phyloP scores from a whole-genome alignment of 148 eudicot species.

The Spergularia marina region DNA sequence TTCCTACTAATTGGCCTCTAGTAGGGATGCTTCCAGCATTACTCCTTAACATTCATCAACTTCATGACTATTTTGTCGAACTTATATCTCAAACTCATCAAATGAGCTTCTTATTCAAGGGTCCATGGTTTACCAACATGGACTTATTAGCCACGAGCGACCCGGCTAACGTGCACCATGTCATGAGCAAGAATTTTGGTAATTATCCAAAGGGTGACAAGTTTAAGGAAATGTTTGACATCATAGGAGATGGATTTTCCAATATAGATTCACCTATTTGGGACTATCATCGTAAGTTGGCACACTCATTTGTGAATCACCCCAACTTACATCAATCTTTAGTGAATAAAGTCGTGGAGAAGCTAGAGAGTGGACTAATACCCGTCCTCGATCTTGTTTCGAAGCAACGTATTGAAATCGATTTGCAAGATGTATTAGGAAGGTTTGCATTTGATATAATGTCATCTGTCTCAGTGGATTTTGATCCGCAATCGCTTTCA shows the following conservation, averaged over 20 bases:
- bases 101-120: too few relatives aligned
- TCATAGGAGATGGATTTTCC: constrained; percentile 54
- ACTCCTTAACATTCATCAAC: constrained; percentile 20
- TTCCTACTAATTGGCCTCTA: constrained; percentile 39
- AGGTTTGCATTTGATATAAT: constrained; percentile 43
- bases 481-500: constrained; percentile 40
- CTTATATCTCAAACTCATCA: too few relatives aligned
- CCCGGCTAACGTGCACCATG: constrained; percentile 42
- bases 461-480: constrained; percentile 36
- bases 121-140: constrained; percentile 50
- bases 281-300: constrained; percentile 31
- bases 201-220: constrained; percentile 49
- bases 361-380: constrained; percentile 30
- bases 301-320: constrained; percentile 23
- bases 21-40: constrained; percentile 56
- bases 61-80: constrained; percentile 24
- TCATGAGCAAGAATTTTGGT: constrained; percentile 42
- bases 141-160: constrained; percentile 39
- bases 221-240: constrained; percentile 39
- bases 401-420: constrained; percentile 30
- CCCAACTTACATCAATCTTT: constrained; percentile 28
- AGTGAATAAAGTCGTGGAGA: constrained; percentile 17
- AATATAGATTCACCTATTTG: constrained; percentile 39
- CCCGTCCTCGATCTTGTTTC: constrained; percentile 35
- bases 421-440: constrained; percentile 48